Evolutionary conservation across 805 yeast genomes (phyloP).

Genomic region (Suhomyces sp.): DNA sequence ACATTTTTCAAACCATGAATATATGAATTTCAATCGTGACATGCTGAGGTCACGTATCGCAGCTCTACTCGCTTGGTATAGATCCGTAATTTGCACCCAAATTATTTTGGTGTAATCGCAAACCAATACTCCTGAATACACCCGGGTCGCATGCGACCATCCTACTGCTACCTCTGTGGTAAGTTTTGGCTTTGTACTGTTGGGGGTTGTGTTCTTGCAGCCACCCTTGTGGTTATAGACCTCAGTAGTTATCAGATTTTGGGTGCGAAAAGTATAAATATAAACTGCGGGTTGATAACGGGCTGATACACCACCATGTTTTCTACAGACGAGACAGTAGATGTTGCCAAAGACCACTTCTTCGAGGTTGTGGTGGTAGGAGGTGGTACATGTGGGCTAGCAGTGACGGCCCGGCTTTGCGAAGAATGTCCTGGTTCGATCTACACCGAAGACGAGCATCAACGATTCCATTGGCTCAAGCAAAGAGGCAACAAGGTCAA

Average conservation of each 20-base stretch:
- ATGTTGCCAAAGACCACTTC: slow-evolving; percentile 19
- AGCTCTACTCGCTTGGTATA: slow-evolving; percentile 1
- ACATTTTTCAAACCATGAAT: too few species aligned
- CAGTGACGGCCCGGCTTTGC: slow-evolving; percentile 40
- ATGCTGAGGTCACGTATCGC: too few species aligned
- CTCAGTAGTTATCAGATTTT: slow-evolving; percentile 5
- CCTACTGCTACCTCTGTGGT: background rate
- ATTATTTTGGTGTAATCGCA: background rate
- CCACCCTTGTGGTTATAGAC: slow-evolving; percentile 8
- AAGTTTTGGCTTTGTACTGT: background rate
- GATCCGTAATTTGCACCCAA: background rate
- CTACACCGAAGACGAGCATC: slow-evolving; percentile 47
- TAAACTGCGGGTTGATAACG: background rate
- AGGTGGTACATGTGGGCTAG: slow-evolving; percentile 47
- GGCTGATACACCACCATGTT: background rate
- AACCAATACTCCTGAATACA: background rate
- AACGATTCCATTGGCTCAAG: slow-evolving; percentile 44
- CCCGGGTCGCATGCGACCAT: too few species aligned
- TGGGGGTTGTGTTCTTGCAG: background rate
- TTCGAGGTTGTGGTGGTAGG: slow-evolving; percentile 42
- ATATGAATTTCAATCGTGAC: too few species aligned
- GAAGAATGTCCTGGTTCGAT: slow-evolving; percentile 43
- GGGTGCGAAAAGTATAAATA: slow-evolving; percentile 5
- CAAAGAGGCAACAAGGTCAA: slow-evolving; percentile 30
- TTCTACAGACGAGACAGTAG: background rate